Percentiles rank a stretch among this genome's conserved stretches.
Evolutionary conservation across 2,329 filamentous ascomycete genomes (phyloP).

Genomic region (Ascochyta clinopodiicola): DNA sequence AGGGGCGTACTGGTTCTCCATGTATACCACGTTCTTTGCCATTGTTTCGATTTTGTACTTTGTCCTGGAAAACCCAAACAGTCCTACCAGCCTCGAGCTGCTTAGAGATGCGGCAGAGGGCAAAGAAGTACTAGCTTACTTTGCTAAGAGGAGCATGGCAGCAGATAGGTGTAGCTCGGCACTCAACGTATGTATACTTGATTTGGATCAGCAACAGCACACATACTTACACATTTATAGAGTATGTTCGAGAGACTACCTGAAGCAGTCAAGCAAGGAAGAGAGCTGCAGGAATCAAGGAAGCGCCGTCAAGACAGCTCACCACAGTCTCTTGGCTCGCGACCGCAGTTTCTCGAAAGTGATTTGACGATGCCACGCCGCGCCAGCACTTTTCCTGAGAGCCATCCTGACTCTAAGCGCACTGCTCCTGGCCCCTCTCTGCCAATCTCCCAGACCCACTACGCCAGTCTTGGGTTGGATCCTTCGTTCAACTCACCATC

Average conservation of each 20-base stretch:
- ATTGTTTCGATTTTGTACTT: slow-evolving; percentile 82
- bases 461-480: slow-evolving; percentile 38
- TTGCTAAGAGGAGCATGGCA: slow-evolving; percentile 84
- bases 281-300: slow-evolving; percentile 38
- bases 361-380: slow-evolving; percentile 33
- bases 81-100: slow-evolving; percentile 76
- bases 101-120: slow-evolving; percentile 85
- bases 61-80: slow-evolving; percentile 79
- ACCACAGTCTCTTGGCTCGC: slow-evolving; percentile 36
- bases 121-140: slow-evolving; percentile 77
- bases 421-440: slow-evolving; percentile 33
- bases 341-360: slow-evolving; percentile 33
- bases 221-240: slow-evolving; percentile 53
- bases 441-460: slow-evolving; percentile 38
- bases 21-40: slow-evolving; percentile 84
- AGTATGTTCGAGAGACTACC: slow-evolving; percentile 84
- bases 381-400: slow-evolving; percentile 48
- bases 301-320: slow-evolving; percentile 50
- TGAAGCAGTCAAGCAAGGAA: slow-evolving; percentile 64
- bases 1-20: slow-evolving; percentile 85
- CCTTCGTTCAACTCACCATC: slow-evolving; percentile 35
- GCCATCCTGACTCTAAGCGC: slow-evolving; percentile 37
- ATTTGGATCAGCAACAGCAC: background rate
- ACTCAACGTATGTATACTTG: slow-evolving; percentile 67
- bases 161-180: slow-evolving; percentile 84